These are phyloP conservation scores for Sporisorium exsertum DNA, from an alignment of 1,284 basidiomycete genomes.

Conservation along the genomic window DNA sequence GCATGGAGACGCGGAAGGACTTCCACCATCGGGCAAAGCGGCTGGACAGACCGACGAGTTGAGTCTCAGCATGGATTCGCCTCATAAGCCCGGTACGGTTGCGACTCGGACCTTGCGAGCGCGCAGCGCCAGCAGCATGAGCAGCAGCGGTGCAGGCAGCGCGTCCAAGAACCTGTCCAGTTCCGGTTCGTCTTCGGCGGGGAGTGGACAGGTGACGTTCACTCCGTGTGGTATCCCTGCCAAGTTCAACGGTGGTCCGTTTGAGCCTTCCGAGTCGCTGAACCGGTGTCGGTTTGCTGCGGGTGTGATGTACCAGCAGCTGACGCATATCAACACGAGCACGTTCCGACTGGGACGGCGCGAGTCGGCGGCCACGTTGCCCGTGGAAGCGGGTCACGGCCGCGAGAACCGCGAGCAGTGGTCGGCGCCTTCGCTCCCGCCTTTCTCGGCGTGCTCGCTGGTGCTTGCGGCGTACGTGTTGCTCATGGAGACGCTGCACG, in stretches of 20 bases:
- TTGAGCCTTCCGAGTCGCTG: constrained; percentile 53
- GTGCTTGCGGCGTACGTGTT: constrained; percentile 58
- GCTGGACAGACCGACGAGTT: constrained; percentile 23
- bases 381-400: constrained; percentile 26
- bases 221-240: constrained; percentile 36
- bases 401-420: constrained; percentile 43
- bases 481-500: constrained; percentile 60
- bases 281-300: constrained; percentile 57
- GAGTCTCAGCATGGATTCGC: constrained; percentile 11
- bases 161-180: constrained; percentile 27
- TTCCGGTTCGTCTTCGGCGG: constrained; percentile 20
- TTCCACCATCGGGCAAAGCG: constrained; percentile 31
- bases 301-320: constrained; percentile 49
- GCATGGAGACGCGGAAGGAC: constrained; percentile 39
- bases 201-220: constrained; percentile 6
- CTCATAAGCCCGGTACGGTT: not conserved
- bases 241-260: constrained; percentile 55
- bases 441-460: constrained; percentile 58
- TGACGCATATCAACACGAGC: constrained; percentile 43
- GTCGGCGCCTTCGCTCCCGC: constrained; percentile 54
- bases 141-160: constrained; percentile 37
- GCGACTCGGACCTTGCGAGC: constrained; percentile 14
- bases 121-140: constrained; percentile 36
- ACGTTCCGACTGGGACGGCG: constrained; percentile 44
- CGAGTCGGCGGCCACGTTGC: constrained; percentile 35